Evolutionary conservation across 257 asterid genomes (phyloP), one percentile per base, ranked within the genome.

Genomic region (Lycium ferocissimum): DNA sequence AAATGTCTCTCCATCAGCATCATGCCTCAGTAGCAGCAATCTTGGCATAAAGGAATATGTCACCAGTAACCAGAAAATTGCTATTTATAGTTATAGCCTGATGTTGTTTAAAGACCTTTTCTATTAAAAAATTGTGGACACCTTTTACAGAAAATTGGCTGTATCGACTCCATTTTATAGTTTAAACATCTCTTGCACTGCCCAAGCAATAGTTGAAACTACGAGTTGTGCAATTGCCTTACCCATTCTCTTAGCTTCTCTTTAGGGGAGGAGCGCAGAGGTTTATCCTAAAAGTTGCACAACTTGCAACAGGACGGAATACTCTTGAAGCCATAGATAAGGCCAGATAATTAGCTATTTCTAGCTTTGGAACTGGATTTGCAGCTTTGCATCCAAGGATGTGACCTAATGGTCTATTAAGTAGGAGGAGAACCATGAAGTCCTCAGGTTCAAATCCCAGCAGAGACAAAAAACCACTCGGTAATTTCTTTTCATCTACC

Each of bases 51-150:
- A 49, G 43, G 2, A 33, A 49, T 6, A 11, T 49, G 11, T 20
- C n/a, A 13, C 62, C 59, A 11, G 5, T n/a, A 45, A 45, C 58
- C 38, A 2, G 43, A 75, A 73, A 20, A 51, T 20, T 76, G 61
- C 45, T 13, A 76, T 76, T 76, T 51, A 51, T 51, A 76, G 81
- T 12, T 51, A 51, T 76, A 76, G 22, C 18, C 45, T 51, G 81
- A 51, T 51, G 47, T 26, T 76, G 43, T 45, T 73, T 45, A 72
- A 72, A 73, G 38, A 12, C 38, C 33, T 72, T 5, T 6, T 45
- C 45, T 45, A 73, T 73, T 73, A 11, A 4, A 11, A 45, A 5
- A 20, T 0, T 11, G 49, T 11, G 49, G 62, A 49, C 62, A 75
- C 11, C 4, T 49, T 75, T 49, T 75, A 22, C 6, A 75, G 40